These are phyloP conservation scores for Pseudogymnoascus sp. DNA, from an alignment of 2,329 filamentous ascomycete species.

Conservation along the genomic window DNA sequence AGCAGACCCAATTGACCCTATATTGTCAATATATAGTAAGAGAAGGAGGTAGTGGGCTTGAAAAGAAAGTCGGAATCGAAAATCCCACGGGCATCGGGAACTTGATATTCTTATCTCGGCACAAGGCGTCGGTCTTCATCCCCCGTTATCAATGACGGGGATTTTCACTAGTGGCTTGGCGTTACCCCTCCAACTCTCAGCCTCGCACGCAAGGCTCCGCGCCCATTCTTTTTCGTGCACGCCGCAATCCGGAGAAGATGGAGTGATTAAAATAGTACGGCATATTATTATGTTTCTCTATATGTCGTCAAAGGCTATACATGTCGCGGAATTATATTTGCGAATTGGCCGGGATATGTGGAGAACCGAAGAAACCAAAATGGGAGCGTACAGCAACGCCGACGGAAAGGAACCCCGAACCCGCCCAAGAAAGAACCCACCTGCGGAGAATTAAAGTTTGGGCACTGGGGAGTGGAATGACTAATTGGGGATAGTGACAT, in stretches of 20 bases:
- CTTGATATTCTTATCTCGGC: conserved; percentile 1
- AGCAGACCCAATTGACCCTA: conserved; percentile 1
- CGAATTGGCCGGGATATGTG: not conserved
- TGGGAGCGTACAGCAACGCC: not conserved
- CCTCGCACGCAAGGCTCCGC: not conserved
- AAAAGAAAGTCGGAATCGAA: conserved; percentile 1
- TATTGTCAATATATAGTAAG: conserved; percentile 1
- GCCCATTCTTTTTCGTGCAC: not conserved
- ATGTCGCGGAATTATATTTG: not conserved
- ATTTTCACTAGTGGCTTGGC: not conserved
- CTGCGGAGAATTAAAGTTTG: not conserved
- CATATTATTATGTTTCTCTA: not conserved
- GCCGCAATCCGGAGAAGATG: not conserved
- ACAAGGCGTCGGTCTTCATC: conserved; percentile 5
- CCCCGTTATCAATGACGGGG: conserved; percentile 8
- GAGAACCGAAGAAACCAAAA: not conserved
- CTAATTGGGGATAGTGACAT: not conserved
- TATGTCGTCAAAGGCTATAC: not conserved
- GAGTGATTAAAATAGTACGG: not conserved
- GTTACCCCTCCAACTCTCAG: not conserved
- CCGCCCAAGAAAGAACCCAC: not conserved
- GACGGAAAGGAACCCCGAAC: conserved; percentile 1
- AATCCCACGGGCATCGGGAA: not conserved
- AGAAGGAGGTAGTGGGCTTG: not conserved
- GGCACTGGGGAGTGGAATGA: not conserved